Base-by-base conservation (phyloP, 768 basidiomycete genomes). In the Pulveroboletus sp. region DNA sequence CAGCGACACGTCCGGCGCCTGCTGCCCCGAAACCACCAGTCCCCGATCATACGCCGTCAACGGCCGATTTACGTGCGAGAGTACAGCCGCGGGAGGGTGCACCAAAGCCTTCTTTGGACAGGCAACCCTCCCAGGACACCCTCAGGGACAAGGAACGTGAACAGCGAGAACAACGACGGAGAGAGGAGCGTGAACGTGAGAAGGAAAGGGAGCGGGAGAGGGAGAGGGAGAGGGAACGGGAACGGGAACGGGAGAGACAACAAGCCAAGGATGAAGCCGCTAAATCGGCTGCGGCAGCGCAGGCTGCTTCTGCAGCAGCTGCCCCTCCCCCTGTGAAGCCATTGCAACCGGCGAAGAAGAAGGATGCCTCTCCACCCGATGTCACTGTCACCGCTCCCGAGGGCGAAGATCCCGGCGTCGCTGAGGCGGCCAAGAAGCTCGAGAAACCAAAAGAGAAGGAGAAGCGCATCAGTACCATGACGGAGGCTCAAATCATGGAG, bases 401-500 rank as follows among this genome's bases (percentile, higher is more conserved):
- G 45, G 64, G 65, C 23, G 68, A 72, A 38, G 69, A 69, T 37
- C 66, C 72, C 3, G 74, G 67, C 16, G 81, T 84, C 2, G 85
- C 86, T 0, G 85, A 85, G 1, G 87, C 90, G 13, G 85, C 76
- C 1, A 78, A 86, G 31, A 73, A 87, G 52, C 79, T 87, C 64
- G 84, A 81, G 67, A 66, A 76, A 61, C 70, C 67, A 32, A 72
- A 73, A 43, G 76, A 76, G 53, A 87, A 87, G 67, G 82, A 75
- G 48, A 87, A 92, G 71, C 79, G 95, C 52, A 95, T 97, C 59
- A 94, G 90, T 55, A 90, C 93, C 33, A 91, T 99, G 90, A 89
- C 87, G 42, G 95, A 99, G 70, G 87, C 86, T 41, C 95, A 99
- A 73, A 94, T 98, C 59, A 97, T 97, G 94, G 91, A 94, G 66